Evolutionary conservation across 2,329 filamentous ascomycete species (phyloP).

Genomic region (Monosporascus cannonballus): DNA sequence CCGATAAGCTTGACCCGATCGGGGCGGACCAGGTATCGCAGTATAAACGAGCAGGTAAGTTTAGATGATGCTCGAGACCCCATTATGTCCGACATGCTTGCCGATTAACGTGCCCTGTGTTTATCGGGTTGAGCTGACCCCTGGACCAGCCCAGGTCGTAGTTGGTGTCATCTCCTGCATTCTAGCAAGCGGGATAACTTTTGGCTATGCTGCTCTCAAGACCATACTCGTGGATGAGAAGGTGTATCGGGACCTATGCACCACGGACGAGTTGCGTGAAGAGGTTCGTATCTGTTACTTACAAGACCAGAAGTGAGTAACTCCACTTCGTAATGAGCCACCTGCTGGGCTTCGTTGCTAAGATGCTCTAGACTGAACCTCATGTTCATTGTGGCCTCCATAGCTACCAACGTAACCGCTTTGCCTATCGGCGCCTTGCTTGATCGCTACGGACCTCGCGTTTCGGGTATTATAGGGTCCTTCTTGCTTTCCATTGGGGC

Average conservation of each 20-base stretch:
- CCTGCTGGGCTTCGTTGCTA: slow-evolving; percentile 9
- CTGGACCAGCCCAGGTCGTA: slow-evolving; percentile 48
- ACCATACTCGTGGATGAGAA: slow-evolving; percentile 53
- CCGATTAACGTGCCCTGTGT: background rate
- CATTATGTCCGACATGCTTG: background rate
- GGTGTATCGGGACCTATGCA: slow-evolving; percentile 50
- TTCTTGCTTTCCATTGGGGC: slow-evolving; percentile 51
- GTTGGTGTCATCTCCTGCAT: slow-evolving; percentile 61
- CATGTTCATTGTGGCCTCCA: slow-evolving; percentile 65
- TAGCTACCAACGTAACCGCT: slow-evolving; percentile 61
- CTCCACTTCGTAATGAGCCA: slow-evolving; percentile 19
- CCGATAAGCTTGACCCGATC: background rate
- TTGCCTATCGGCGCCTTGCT: slow-evolving; percentile 61
- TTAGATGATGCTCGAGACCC: slow-evolving; percentile 12
- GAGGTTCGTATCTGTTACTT: background rate
- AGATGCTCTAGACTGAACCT: slow-evolving; percentile 55
- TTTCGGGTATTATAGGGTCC: slow-evolving; percentile 56
- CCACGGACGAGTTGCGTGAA: slow-evolving; percentile 34
- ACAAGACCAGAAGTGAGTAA: background rate
- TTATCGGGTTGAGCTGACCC: background rate
- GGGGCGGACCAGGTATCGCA: background rate
- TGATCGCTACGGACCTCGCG: slow-evolving; percentile 59
- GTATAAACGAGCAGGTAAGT: background rate
- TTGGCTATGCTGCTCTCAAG: slow-evolving; percentile 60
- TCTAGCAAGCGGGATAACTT: slow-evolving; percentile 57